Evolutionary conservation across 2,329 filamentous ascomycete genomes (phyloP).

Genomic region (Colletotrichum tropicicola): DNA sequence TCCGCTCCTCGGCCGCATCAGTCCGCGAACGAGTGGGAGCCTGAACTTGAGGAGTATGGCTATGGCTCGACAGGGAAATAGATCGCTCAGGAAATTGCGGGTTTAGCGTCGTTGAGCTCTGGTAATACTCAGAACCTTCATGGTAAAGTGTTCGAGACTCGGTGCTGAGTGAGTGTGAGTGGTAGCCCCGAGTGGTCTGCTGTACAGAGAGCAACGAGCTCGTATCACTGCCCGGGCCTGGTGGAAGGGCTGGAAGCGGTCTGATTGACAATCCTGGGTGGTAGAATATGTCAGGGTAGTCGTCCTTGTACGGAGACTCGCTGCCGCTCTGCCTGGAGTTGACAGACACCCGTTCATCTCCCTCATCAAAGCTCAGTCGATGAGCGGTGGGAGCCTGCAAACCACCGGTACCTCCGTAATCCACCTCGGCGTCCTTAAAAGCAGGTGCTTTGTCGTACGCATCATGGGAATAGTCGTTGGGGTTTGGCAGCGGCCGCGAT

Average conservation of each 20-base stretch:
- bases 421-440: conserved; percentile 74
- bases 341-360: conserved; percentile 77
- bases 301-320: conserved; percentile 74
- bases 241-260: conserved; percentile 71
- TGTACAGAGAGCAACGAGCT: conserved; percentile 60
- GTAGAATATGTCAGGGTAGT: conserved; percentile 92
- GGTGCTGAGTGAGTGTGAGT: conserved; percentile 57
- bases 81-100: conserved; percentile 70
- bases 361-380: conserved; percentile 90
- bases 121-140: conserved; percentile 59
- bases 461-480: conserved; percentile 48
- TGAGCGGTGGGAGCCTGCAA: conserved; percentile 78
- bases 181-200: conserved; percentile 43
- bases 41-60: conserved; percentile 79
- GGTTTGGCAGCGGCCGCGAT: conserved; percentile 58
- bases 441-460: conserved; percentile 47
- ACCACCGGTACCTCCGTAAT: conserved; percentile 91
- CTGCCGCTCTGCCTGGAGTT: conserved; percentile 66
- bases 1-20: conserved; percentile 81
- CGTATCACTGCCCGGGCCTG: conserved; percentile 69
- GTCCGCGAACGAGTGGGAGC: conserved; percentile 93
- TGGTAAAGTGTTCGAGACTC: conserved; percentile 52
- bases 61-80: conserved; percentile 84
- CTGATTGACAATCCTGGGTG: conserved; percentile 80
- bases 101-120: conserved; percentile 40